Evolutionary conservation across 768 basidiomycete genomes (phyloP).

Genomic region (Cystoderma amianthinum): DNA sequence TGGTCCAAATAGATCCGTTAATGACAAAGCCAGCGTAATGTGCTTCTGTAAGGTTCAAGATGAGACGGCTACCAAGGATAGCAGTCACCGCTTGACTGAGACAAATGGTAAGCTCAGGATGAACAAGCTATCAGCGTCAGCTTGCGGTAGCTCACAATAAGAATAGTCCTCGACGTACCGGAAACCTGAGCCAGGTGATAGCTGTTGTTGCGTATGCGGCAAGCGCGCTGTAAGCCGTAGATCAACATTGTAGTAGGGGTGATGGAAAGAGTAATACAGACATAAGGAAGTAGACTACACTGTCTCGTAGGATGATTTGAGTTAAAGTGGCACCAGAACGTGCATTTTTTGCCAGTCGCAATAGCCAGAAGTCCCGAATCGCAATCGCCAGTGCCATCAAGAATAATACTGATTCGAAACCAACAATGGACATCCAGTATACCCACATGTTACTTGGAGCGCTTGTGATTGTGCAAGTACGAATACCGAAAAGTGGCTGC

Average conservation of each 20-base stretch:
- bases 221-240: slow-evolving; percentile 11
- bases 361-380: slow-evolving; percentile 12
- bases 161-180: not conserved
- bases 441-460: slow-evolving; percentile 13
- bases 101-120: slow-evolving; percentile 15
- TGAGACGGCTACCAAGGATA: slow-evolving; percentile 18
- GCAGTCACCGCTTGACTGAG: slow-evolving; percentile 15
- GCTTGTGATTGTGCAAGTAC: slow-evolving; percentile 5
- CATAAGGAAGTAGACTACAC: slow-evolving; percentile 17
- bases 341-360: slow-evolving; percentile 2
- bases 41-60: slow-evolving; percentile 21
- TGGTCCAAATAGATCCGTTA: too few relatives aligned
- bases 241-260: not conserved
- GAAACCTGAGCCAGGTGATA: slow-evolving; percentile 14
- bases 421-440: slow-evolving; percentile 21
- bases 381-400: slow-evolving; percentile 15
- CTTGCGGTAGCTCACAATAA: too few relatives aligned
- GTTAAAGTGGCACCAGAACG: slow-evolving; percentile 4
- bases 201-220: slow-evolving; percentile 14
- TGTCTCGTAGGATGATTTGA: slow-evolving; percentile 17
- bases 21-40: slow-evolving; percentile 10
- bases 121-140: slow-evolving; percentile 8
- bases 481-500: slow-evolving; percentile 4
- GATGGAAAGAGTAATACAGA: slow-evolving; percentile 8
- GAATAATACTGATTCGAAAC: slow-evolving; percentile 20